Conservation (phyloP, 164 flowering plant genomes). For the Litsea cubeba region DNA sequence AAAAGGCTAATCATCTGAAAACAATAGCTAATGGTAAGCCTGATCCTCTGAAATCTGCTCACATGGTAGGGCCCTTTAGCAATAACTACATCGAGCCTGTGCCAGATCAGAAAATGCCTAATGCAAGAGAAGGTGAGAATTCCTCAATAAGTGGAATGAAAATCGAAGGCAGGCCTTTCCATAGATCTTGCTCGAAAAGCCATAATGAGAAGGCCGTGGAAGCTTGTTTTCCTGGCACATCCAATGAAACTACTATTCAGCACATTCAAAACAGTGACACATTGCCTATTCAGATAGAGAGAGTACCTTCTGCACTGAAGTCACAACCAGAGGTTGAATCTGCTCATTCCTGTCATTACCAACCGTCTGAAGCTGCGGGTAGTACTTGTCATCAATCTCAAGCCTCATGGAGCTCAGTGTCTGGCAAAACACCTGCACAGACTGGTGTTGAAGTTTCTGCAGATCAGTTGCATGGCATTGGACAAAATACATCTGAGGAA, state of each 20-base stretch:
- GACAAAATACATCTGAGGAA: neutral
- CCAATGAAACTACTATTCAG: conserved; percentile 27
- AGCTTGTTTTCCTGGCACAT: conserved; percentile 15
- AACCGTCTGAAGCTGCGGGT: conserved; percentile 14
- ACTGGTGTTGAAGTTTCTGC: conserved; percentile 23
- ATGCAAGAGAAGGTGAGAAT: conserved; percentile 21
- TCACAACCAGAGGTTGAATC: conserved; percentile 12
- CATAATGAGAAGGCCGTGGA: conserved; percentile 18
- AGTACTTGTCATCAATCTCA: conserved; percentile 18
- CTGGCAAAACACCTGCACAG: conserved; percentile 12
- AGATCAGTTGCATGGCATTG: conserved; percentile 15
- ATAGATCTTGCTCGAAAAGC: conserved; percentile 6
- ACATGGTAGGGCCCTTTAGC: conserved; percentile 9
- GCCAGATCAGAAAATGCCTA: conserved; percentile 20
- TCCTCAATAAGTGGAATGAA: conserved; percentile 11
- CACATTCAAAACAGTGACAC: conserved; percentile 16
- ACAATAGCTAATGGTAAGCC: conserved; percentile 36
- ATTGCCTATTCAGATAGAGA: conserved; percentile 18
- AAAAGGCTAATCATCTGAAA: conserved; percentile 39
- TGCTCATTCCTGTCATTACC: conserved; percentile 10
- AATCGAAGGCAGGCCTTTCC: conserved; percentile 19
- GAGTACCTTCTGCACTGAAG: conserved; percentile 18
- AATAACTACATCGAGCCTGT: conserved; percentile 13
- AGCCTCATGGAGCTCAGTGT: conserved; percentile 15
- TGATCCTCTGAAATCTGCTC: conserved; percentile 21